Evolutionary conservation across 768 basidiomycete genomes (phyloP), one percentile per base, ranked within the genome.

Genomic region (Amanita polypyramis): DNA sequence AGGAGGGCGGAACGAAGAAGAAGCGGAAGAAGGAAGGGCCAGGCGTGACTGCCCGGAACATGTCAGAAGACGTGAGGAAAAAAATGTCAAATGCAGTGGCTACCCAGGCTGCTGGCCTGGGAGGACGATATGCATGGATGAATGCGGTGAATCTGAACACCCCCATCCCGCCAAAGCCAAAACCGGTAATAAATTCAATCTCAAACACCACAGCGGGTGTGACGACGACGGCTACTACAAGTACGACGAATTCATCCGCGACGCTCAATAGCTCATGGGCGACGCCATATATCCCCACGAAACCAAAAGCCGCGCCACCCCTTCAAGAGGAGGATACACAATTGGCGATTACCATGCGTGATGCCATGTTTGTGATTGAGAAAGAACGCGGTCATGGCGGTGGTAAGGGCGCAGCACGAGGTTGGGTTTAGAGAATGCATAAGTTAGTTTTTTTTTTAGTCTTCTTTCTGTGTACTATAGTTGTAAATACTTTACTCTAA

Each of bases 21-120:
- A 88, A 87, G 65, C 77, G 84, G 63, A 89, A 88, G 62, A 82
- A 84, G 60, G 87, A 89, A 27, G 85, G 85, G 0, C 86, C 88
- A 0, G 85, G 87, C 9, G 84, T 89, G 9, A 86, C 85, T 0
- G 87, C 89, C 47, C 70, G 85, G 49, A 92, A 91, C 59, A 89
- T 94, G 86, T 84, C 82, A 4, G 91, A 92, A 63, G 91, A 93
- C 56, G 85, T 90, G 56, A 71, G 82, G 55, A 94, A 94, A 73
- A 91, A 89, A 61, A 81, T 93, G 81, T 85, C 84, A 29, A 91
- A 95, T 61, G 85, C 85, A 19, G 85, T 87, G 5, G 91, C 91
- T 19, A 84, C 81, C 54, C 88, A 89, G 60, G 88, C 88, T 4
- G 87, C 89, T n/a, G 91, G 91, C 0, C 60, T 89, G 17, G 79